A percentile compares a stretch with the other conserved stretches of the same genome.
Conservation (phyloP, 257 asterid species). For the Penstemon newberryi region DNA sequence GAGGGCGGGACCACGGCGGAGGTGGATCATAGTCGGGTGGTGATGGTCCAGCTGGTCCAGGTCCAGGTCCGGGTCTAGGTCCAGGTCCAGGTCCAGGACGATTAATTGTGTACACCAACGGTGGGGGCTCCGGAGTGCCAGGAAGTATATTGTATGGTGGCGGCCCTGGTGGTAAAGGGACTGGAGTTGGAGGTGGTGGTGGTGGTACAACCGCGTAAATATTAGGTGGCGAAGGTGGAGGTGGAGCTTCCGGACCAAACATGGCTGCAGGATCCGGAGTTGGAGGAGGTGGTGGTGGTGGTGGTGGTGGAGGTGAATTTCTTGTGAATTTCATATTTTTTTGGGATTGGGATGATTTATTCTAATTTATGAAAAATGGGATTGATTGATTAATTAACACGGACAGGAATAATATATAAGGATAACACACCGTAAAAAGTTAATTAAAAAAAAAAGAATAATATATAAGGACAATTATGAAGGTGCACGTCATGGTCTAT, state of each 20-base stretch:
- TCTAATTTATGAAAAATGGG: no score
- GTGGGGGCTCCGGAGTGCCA: background rate
- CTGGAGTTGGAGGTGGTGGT: slow-evolving; percentile 4
- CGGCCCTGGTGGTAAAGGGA: background rate
- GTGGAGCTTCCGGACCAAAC: background rate
- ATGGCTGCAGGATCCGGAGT: background rate
- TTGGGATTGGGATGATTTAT: background rate
- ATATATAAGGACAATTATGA: no score
- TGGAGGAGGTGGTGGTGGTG: background rate
- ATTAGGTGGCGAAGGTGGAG: slow-evolving; percentile 15
- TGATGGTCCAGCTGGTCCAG: no score
- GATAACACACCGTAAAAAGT: no score
- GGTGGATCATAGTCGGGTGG: no score
- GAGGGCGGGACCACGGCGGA: no score
- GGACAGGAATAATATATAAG: no score
- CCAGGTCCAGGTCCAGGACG: background rate
- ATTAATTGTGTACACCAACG: slow-evolving; percentile 3
- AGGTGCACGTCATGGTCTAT: no score
- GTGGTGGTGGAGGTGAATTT: slow-evolving; percentile 11
- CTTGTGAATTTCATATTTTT: background rate
- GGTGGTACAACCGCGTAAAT: background rate
- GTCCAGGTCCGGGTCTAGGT: no score
- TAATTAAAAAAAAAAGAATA: no score
- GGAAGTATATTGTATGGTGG: slow-evolving; percentile 1
- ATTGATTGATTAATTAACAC: no score